A percentile compares a stretch with the other conserved stretches of the same genome.
Conservation (phyloP, 768 basidiomycete genomes). For the Boletus barrowsii region DNA sequence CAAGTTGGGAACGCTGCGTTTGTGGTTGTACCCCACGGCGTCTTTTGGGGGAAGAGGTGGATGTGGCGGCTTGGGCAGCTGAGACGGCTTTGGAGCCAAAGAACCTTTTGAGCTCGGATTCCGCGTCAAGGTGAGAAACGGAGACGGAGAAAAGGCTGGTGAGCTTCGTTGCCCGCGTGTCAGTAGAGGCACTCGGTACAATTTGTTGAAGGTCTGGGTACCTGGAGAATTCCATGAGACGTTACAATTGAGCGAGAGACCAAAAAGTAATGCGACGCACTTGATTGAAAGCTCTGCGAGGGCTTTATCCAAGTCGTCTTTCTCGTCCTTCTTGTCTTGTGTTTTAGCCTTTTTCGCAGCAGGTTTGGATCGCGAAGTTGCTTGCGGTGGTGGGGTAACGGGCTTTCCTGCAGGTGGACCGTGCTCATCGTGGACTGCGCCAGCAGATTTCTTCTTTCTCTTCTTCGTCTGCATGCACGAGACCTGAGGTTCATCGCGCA, state of each 20-base stretch:
- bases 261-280: slow-evolving; percentile 36
- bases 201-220: slow-evolving; percentile 52
- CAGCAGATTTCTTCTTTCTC: slow-evolving; percentile 36
- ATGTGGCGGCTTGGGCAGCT: slow-evolving; percentile 45
- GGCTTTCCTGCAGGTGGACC: slow-evolving; percentile 4
- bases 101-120: slow-evolving; percentile 89
- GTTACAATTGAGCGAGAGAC: background rate
- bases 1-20: slow-evolving; percentile 63
- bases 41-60: slow-evolving; percentile 36
- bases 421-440: slow-evolving; percentile 4
- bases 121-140: slow-evolving; percentile 75
- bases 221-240: slow-evolving; percentile 29
- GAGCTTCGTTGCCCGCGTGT: slow-evolving; percentile 34
- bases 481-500: background rate
- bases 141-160: slow-evolving; percentile 74
- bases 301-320: slow-evolving; percentile 81
- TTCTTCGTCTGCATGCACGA: slow-evolving; percentile 33
- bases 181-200: slow-evolving; percentile 19
- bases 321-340: slow-evolving; percentile 62
- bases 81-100: slow-evolving; percentile 88
- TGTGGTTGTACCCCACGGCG: slow-evolving; percentile 37
- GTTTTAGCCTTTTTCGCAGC: slow-evolving; percentile 57
- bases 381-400: background rate
- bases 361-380: slow-evolving; percentile 39
- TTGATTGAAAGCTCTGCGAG: slow-evolving; percentile 81